Conservation (phyloP, 2,329 filamentous ascomycete species). For the Chaetoscypha palmicola region DNA sequence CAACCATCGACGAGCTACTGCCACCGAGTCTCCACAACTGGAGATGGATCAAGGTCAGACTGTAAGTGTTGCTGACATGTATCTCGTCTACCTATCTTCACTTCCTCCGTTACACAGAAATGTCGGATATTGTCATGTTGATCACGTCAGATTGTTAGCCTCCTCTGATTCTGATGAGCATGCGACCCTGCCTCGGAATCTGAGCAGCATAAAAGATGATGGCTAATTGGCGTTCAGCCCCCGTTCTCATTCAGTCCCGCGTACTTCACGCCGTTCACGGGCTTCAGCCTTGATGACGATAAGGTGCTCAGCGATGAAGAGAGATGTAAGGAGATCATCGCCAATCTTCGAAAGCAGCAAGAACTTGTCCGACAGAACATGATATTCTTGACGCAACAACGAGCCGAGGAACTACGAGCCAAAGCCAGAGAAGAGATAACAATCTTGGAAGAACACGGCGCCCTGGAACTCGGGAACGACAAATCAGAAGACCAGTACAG, state of each 20-base stretch:
- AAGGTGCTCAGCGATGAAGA: constrained; percentile 7
- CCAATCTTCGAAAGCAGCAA: constrained; percentile 21
- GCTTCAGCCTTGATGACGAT: constrained; percentile 6
- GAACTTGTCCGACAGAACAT: constrained; percentile 20
- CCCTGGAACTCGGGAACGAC: not conserved
- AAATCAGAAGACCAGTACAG: constrained; percentile 25
- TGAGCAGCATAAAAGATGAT: no score
- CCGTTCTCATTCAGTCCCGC: constrained; percentile 11
- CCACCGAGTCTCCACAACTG: no score
- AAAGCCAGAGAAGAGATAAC: constrained; percentile 15
- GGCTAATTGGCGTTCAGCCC: not conserved
- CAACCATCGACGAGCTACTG: no score
- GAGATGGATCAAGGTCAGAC: no score
- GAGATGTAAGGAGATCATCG: constrained; percentile 18
- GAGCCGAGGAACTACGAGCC: constrained; percentile 8
- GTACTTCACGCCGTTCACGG: constrained; percentile 25
- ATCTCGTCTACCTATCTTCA: no score
- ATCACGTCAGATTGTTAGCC: no score
- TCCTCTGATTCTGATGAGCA: no score
- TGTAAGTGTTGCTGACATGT: no score
- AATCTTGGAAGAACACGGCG: constrained; percentile 1
- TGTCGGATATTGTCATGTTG: no score
- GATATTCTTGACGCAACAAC: constrained; percentile 12
- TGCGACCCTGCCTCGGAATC: no score
- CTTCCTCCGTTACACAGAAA: no score